Base-by-base conservation (phyloP, 495 filamentous ascomycete species). In the Aspergillus diversus region DNA sequence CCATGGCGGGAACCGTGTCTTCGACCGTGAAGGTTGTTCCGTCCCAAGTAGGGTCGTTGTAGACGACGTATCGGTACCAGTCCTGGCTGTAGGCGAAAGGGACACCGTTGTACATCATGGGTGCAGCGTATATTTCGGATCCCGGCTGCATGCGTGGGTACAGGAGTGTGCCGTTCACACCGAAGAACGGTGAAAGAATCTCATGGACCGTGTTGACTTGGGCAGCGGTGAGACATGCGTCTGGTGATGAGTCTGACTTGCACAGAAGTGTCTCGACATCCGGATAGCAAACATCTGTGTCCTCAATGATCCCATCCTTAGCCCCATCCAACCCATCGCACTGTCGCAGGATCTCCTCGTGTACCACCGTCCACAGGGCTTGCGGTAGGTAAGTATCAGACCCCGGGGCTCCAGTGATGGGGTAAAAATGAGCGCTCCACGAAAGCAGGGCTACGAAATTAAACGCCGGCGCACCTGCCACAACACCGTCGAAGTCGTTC, bases 271-370 rank as follows among this genome's bases (percentile, higher is more conserved):
- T 72, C 50, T 82, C 76, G 13, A 84, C 73, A 47, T 81, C 66
- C 13, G 88, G 84, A 33, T 80, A 71, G 75, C 89, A 92, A 15
- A 80, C 72, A 43, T 79, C 74, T 0, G 89, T 86, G 52, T 82
- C 75, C 64, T 85, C 86, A 63, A 92, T 86, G 67, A 91, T 87
- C 33, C 81, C 84, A 65, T 91, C 89, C 6, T 76, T 70, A 0
- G 84, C 75, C 2, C 89, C 89, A 69, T 92, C 90, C 17, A 84
- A 72, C 5, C 57, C 64, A 66, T 92, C 89, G 60, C 89, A 92
- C 65, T 92, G 88, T 0, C 79, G 78, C 9, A 90, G 37, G 31
- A 90, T 80, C 63, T 89, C 87, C 0, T 80, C 73, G 12, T 80
- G 82, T 37, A 89, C 82, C 5, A 79, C 69, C 0, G 73, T 68